These are phyloP conservation scores for Termitomyces sp. DNA, from an alignment of 768 basidiomycete species.

Conservation along the genomic window DNA sequence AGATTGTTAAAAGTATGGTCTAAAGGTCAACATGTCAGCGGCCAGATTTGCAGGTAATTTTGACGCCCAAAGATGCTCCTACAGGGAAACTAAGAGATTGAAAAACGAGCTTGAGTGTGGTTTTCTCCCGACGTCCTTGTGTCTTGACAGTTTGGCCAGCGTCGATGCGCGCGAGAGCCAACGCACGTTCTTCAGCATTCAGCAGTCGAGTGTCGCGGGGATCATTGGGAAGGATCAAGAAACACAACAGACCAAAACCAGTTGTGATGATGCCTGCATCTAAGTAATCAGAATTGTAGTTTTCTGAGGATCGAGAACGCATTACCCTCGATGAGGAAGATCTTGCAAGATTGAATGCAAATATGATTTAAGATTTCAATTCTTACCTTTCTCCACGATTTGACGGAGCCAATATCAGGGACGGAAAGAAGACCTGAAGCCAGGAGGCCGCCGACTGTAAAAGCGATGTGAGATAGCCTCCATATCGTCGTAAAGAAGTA, in stretches of 20 bases:
- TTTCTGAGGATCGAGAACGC: not conserved
- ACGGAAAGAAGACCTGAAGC: slow-evolving; percentile 34
- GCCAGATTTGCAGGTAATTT: not conserved
- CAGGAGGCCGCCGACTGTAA: slow-evolving; percentile 32
- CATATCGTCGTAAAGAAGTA: not conserved
- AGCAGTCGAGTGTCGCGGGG: slow-evolving; percentile 31
- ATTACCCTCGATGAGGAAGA: slow-evolving; percentile 40
- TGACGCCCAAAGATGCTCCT: not conserved
- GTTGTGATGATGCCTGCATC: slow-evolving; percentile 30
- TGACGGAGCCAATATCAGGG: slow-evolving; percentile 27
- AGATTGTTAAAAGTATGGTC: slow-evolving; percentile 18
- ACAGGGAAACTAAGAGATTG: slow-evolving; percentile 31
- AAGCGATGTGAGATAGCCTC: not conserved
- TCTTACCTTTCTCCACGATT: slow-evolving; percentile 32
- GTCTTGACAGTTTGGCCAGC: slow-evolving; percentile 29
- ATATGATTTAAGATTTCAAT: not conserved
- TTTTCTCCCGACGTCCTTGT: slow-evolving; percentile 24
- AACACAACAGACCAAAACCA: slow-evolving; percentile 30
- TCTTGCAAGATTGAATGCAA: slow-evolving; percentile 16
- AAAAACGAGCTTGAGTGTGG: slow-evolving; percentile 24
- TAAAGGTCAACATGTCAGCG: not conserved
- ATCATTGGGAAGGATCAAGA: slow-evolving; percentile 33
- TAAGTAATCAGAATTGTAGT: not conserved
- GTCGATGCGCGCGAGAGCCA: slow-evolving; percentile 32
- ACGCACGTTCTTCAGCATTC: slow-evolving; percentile 26